These are phyloP conservation scores for Karstenula rhodostoma DNA, from an alignment of 2,329 filamentous ascomycete species.

Conservation along the genomic window DNA sequence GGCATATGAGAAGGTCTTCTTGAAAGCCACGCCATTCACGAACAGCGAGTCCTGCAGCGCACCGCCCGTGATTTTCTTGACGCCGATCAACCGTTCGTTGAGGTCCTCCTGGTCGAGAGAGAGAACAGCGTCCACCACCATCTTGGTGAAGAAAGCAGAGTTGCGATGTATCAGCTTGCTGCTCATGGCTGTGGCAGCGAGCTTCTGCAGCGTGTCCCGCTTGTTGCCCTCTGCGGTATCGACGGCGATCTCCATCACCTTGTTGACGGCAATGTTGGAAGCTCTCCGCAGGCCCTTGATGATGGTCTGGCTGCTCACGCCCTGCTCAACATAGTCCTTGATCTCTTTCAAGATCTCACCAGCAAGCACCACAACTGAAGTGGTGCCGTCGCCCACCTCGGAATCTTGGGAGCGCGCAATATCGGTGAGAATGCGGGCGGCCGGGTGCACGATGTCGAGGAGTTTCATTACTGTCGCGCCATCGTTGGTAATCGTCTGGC, in stretches of 20 bases:
- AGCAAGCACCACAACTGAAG: constrained; percentile 95
- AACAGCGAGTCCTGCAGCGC: constrained; percentile 96
- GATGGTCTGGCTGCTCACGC: constrained; percentile 96
- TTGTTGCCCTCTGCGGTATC: constrained; percentile 82
- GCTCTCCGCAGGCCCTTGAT: constrained; percentile 94
- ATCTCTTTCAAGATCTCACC: constrained; percentile 97
- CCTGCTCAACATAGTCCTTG: constrained; percentile 94
- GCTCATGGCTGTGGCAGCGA: constrained; percentile 97
- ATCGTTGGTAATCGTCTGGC: constrained; percentile 98
- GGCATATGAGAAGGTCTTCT: constrained; percentile 99
- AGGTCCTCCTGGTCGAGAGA: constrained; percentile 96
- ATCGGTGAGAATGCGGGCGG: constrained; percentile 95
- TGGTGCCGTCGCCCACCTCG: constrained; percentile 97
- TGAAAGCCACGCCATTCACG: constrained; percentile 98
- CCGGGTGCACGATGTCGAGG: constrained; percentile 97
- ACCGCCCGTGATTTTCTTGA: constrained; percentile 98
- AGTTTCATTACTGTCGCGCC: constrained; percentile 99
- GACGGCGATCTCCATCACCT: constrained; percentile 96
- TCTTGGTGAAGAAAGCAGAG: constrained; percentile 93
- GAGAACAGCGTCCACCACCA: constrained; percentile 97
- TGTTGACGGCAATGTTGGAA: constrained; percentile 91
- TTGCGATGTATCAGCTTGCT: constrained; percentile 99
- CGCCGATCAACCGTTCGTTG: constrained; percentile 96
- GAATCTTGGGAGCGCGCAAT: constrained; percentile 99
- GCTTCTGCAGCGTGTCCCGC: constrained; percentile 85